Conservation (phyloP, 1,139 yeast genomes). For the Scheffersomyces segobiensis region DNA sequence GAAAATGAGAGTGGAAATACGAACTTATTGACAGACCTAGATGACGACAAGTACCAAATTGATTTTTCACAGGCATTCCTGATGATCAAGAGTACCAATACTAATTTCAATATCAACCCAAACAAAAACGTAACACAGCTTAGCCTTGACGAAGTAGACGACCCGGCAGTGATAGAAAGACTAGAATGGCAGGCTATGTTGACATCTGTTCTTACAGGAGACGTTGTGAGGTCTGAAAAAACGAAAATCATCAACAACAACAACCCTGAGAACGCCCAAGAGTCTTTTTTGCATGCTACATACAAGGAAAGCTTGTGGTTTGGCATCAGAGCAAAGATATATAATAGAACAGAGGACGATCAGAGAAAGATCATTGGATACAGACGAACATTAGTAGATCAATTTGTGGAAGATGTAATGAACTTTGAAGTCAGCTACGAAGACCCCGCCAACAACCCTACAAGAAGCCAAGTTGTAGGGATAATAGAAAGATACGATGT, state of each 20-base stretch:
- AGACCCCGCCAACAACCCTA: conserved; percentile 24
- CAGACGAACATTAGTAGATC: conserved; percentile 73
- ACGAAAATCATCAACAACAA: conserved; percentile 64
- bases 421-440: conserved; percentile 57
- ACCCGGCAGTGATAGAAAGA: conserved; percentile 73
- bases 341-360: conserved; percentile 79
- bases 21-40: conserved; percentile 42
- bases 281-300: conserved; percentile 52
- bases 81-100: conserved; percentile 31
- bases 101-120: conserved; percentile 28
- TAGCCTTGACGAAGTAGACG: conserved; percentile 47
- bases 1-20: conserved; percentile 31
- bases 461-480: conserved; percentile 51
- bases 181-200: conserved; percentile 97
- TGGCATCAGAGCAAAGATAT: conserved; percentile 75
- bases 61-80: conserved; percentile 42
- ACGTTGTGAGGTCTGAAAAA: conserved; percentile 88
- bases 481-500: conserved; percentile 64
- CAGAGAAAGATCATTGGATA: conserved; percentile 73
- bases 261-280: conserved; percentile 44
- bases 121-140: conserved; percentile 41
- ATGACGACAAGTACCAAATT: conserved; percentile 43
- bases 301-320: conserved; percentile 82
- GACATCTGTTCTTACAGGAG: conserved; percentile 88
- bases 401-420: conserved; percentile 68